Percentiles rank a stretch among this genome's conserved stretches.
Evolutionary conservation across 2,329 filamentous ascomycete species (phyloP).

Genomic region (Talaromyces sp.): DNA sequence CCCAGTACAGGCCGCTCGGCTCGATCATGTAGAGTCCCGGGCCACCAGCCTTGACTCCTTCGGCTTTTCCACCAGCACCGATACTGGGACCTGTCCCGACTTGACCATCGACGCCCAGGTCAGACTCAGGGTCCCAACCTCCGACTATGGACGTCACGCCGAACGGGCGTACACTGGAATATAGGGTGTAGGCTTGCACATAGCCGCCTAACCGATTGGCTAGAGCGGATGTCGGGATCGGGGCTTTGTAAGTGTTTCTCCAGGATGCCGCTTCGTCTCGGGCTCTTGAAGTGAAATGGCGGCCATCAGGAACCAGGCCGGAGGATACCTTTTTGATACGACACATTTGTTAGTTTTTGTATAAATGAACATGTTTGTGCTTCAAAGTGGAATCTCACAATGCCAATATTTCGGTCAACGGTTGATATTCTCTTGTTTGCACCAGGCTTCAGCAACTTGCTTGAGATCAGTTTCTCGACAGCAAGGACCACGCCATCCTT

Average conservation of each 20-base stretch:
- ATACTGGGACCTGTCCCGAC: slow-evolving; percentile 74
- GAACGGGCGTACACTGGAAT: slow-evolving; percentile 93
- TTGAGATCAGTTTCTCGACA: slow-evolving; percentile 91
- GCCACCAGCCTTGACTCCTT: slow-evolving; percentile 73
- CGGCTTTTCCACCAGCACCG: slow-evolving; percentile 78
- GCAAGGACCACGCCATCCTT: slow-evolving; percentile 96
- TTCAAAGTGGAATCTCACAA: slow-evolving; percentile 55
- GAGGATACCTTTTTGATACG: slow-evolving; percentile 67
- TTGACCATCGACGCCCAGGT: slow-evolving; percentile 81
- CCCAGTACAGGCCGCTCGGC: slow-evolving; percentile 93
- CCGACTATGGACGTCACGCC: slow-evolving; percentile 92
- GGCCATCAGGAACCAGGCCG: slow-evolving; percentile 88
- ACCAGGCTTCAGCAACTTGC: slow-evolving; percentile 89
- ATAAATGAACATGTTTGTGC: too few species aligned
- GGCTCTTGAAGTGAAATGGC: slow-evolving; percentile 90
- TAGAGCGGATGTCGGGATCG: slow-evolving; percentile 82
- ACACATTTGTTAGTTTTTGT: neutral
- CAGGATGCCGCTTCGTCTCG: slow-evolving; percentile 89
- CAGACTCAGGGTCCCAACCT: slow-evolving; percentile 86
- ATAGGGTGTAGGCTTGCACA: slow-evolving; percentile 94
- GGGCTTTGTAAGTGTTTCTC: slow-evolving; percentile 90
- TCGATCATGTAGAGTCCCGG: slow-evolving; percentile 99
- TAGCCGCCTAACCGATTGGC: slow-evolving; percentile 93
- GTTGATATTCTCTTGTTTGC: slow-evolving; percentile 97
- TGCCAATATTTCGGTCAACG: slow-evolving; percentile 86